A percentile compares a stretch with the other conserved stretches of the same genome.
Conservation (phyloP, 805 yeast genomes). For the Pichia gijzeniarum region DNA sequence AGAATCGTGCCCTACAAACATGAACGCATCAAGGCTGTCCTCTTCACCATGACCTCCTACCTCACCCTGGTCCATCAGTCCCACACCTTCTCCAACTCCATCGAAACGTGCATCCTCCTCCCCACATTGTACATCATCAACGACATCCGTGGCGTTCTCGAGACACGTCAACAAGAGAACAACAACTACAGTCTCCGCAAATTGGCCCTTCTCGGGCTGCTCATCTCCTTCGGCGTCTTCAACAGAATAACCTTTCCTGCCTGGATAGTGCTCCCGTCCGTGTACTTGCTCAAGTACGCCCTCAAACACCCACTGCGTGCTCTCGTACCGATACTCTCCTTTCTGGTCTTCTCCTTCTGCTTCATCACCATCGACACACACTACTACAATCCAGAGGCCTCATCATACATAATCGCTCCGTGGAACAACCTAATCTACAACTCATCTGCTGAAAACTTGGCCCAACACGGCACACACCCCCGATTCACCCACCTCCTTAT, state of each 20-base stretch:
- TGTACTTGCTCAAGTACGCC: slow-evolving; percentile 40
- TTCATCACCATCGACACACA: slow-evolving; percentile 53
- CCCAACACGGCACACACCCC: slow-evolving; percentile 80
- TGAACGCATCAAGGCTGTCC: slow-evolving; percentile 35
- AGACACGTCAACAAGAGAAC: slow-evolving; percentile 2
- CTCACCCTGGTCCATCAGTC: slow-evolving; percentile 74
- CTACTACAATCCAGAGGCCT: slow-evolving; percentile 7
- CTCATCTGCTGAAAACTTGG: slow-evolving; percentile 47
- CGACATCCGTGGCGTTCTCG: slow-evolving; percentile 20
- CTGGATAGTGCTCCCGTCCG: slow-evolving; percentile 61
- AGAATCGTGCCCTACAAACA: slow-evolving; percentile 29
- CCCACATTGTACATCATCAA: slow-evolving; percentile 45
- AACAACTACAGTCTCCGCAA: slow-evolving; percentile 10
- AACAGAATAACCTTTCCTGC: slow-evolving; percentile 81
- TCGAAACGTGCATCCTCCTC: slow-evolving; percentile 60
- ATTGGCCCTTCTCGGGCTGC: slow-evolving; percentile 36
- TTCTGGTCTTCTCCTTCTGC: slow-evolving; percentile 28
- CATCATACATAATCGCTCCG: slow-evolving; percentile 55
- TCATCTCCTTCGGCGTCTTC: slow-evolving; percentile 64
- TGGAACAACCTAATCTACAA: slow-evolving; percentile 74
- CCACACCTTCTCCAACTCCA: slow-evolving; percentile 83
- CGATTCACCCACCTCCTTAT: slow-evolving; percentile 64
- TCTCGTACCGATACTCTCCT: slow-evolving; percentile 33
- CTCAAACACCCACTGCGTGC: slow-evolving; percentile 28
- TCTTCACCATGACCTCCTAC: slow-evolving; percentile 52